phyloP scores from a whole-genome alignment of 179 eudicot genomes.

The Beta macrorhiza region DNA sequence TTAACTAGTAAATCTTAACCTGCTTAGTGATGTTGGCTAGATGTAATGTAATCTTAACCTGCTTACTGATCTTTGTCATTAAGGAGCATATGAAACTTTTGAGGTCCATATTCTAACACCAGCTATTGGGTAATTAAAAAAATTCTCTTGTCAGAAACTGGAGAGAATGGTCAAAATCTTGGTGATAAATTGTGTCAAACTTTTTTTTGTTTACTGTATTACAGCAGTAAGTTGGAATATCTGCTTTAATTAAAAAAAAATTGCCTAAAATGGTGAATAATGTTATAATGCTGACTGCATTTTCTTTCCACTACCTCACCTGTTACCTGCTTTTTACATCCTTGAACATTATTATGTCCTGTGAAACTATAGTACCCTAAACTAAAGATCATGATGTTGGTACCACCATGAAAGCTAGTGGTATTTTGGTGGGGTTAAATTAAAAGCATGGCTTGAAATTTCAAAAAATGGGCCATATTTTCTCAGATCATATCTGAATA shows the following conservation, averaged over 20 bases:
- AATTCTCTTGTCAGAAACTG: slow-evolving; percentile 1
- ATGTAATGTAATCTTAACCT: not conserved
- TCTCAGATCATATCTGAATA: slow-evolving; percentile 24
- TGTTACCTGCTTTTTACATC: slow-evolving; percentile 19
- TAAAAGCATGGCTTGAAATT: slow-evolving; percentile 34
- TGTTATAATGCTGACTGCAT: slow-evolving; percentile 20
- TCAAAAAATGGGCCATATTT: slow-evolving; percentile 30
- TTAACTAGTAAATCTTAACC: not conserved
- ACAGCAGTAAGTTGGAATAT: slow-evolving; percentile 14
- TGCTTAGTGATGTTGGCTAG: too few relatives aligned
- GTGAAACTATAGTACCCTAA: slow-evolving; percentile 32
- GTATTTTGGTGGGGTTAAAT: slow-evolving; percentile 28
- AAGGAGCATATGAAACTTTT: not conserved
- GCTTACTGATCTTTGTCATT: not conserved
- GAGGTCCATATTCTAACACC: not conserved
- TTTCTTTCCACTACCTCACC: slow-evolving; percentile 20
- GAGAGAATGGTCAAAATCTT: not conserved
- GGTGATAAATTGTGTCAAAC: slow-evolving; percentile 8
- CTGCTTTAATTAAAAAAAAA: slow-evolving; percentile 8
- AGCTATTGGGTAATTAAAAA: not conserved
- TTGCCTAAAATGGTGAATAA: slow-evolving; percentile 20
- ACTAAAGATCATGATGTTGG: slow-evolving; percentile 28
- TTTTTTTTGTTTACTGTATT: slow-evolving; percentile 2
- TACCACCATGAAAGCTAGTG: slow-evolving; percentile 36
- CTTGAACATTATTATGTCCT: slow-evolving; percentile 25